Conservation (phyloP, 2,329 filamentous ascomycete species). For the Penicillium sp. region DNA sequence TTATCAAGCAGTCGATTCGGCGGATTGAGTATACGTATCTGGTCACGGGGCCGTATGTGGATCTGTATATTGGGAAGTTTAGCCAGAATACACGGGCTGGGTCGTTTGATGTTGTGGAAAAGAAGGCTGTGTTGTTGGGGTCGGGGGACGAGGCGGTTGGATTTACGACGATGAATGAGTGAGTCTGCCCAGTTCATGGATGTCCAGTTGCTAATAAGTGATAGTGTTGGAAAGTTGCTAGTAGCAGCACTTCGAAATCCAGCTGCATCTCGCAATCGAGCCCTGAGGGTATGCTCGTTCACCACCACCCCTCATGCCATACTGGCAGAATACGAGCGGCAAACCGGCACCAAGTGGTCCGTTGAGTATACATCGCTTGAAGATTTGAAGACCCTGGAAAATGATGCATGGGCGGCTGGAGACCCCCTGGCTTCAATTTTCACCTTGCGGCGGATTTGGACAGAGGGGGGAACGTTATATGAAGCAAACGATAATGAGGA, state of each 20-base stretch:
- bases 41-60: slow-evolving; percentile 66
- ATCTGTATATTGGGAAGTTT: slow-evolving; percentile 51
- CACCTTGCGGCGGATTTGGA: slow-evolving; percentile 68
- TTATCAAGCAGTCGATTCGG: slow-evolving; percentile 49
- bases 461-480: slow-evolving; percentile 67
- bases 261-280: slow-evolving; percentile 49
- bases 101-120: slow-evolving; percentile 55
- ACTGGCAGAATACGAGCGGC: slow-evolving; percentile 62
- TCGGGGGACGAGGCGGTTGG: slow-evolving; percentile 59
- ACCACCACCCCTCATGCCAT: slow-evolving; percentile 61
- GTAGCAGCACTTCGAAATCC: slow-evolving; percentile 59
- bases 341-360: slow-evolving; percentile 46
- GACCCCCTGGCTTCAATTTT: slow-evolving; percentile 50
- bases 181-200: too few relatives aligned
- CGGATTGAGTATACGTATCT: slow-evolving; percentile 61
- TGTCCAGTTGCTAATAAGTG: not conserved
- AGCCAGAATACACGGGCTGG: slow-evolving; percentile 46
- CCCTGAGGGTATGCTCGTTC: slow-evolving; percentile 67
- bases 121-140: slow-evolving; percentile 57
- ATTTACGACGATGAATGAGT: slow-evolving; percentile 70
- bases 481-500: slow-evolving; percentile 60
- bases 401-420: slow-evolving; percentile 48
- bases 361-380: slow-evolving; percentile 48
- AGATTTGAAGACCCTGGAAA: slow-evolving; percentile 50
- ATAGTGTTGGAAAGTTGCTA: slow-evolving; percentile 62